These are phyloP conservation scores for Paramecium primaurelia DNA, from an alignment of 73 alveolate genomes.

Conservation along the genomic window DNA sequence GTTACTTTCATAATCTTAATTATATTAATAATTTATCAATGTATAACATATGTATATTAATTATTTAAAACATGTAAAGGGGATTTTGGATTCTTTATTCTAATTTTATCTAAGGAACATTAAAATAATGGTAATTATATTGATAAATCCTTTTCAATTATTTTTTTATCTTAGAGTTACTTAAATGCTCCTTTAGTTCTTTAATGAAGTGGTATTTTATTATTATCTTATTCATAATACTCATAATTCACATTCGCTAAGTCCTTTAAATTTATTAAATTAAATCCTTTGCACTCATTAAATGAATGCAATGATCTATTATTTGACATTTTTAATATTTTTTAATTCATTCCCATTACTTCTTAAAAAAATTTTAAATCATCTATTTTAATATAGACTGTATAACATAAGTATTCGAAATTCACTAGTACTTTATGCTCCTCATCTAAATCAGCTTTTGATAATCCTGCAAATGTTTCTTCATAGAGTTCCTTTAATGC, in stretches of 20 bases:
- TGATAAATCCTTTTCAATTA: neutral
- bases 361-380: constrained; percentile 10
- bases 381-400: neutral
- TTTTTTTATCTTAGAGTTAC: neutral
- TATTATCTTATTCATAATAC: neutral
- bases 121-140: neutral
- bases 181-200: neutral
- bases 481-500: constrained; percentile 29
- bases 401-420: neutral
- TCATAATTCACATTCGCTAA: neutral
- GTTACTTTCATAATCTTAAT: neutral
- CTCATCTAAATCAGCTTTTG: neutral
- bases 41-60: neutral
- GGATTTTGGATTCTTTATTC: constrained; percentile 6
- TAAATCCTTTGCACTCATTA: neutral
- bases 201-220: neutral
- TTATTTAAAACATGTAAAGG: neutral
- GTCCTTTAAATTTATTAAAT: neutral
- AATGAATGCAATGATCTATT: neutral
- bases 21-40: neutral
- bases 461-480: constrained; percentile 7
- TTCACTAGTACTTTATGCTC: neutral
- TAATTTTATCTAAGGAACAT: neutral
- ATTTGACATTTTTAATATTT: neutral
- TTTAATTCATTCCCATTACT: neutral